Percentiles rank a stretch among this genome's conserved stretches.
Conservation (phyloP, 306 rosid species). For the Nissolia schottii region DNA sequence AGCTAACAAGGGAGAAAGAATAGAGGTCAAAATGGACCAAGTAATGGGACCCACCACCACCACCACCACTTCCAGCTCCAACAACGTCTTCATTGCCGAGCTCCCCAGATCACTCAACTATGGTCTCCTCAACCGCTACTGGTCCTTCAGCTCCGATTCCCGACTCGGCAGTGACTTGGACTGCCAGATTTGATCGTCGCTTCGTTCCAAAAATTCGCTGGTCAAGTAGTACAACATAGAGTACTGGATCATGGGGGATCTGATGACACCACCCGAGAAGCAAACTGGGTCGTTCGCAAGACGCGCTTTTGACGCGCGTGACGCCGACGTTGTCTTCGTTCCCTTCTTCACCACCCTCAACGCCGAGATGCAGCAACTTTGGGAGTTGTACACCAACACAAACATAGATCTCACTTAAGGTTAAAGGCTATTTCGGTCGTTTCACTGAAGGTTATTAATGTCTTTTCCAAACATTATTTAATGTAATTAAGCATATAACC, state of each 20-base stretch:
- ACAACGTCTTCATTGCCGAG: slow-evolving; percentile 63
- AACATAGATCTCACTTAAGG: too few species aligned
- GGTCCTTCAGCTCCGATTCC: slow-evolving; percentile 62
- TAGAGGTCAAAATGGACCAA: too few species aligned
- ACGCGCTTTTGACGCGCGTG: slow-evolving; percentile 41
- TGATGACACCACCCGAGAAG: slow-evolving; percentile 53
- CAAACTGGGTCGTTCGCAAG: slow-evolving; percentile 54
- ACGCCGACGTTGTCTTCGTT: slow-evolving; percentile 73
- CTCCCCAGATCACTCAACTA: slow-evolving; percentile 90
- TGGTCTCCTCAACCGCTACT: slow-evolving; percentile 66
- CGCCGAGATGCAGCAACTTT: slow-evolving; percentile 82
- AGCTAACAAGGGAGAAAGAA: too few species aligned
- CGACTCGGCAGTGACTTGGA: slow-evolving; percentile 53
- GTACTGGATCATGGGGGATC: slow-evolving; percentile 89
- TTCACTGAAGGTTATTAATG: too few species aligned
- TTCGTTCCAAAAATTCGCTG: slow-evolving; percentile 47
- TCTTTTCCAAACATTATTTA: too few species aligned
- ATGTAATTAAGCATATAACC: too few species aligned
- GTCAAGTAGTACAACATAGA: slow-evolving; percentile 91
- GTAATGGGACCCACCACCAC: background rate
- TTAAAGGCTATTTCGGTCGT: too few species aligned
- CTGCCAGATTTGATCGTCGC: slow-evolving; percentile 17
- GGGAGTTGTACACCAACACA: too few species aligned
- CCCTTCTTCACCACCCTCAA: slow-evolving; percentile 86
- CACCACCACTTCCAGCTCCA: slow-evolving; percentile 14